Evolutionary conservation across 106 monocot genomes (phyloP).

Genomic region (Triglochin maritima): DNA sequence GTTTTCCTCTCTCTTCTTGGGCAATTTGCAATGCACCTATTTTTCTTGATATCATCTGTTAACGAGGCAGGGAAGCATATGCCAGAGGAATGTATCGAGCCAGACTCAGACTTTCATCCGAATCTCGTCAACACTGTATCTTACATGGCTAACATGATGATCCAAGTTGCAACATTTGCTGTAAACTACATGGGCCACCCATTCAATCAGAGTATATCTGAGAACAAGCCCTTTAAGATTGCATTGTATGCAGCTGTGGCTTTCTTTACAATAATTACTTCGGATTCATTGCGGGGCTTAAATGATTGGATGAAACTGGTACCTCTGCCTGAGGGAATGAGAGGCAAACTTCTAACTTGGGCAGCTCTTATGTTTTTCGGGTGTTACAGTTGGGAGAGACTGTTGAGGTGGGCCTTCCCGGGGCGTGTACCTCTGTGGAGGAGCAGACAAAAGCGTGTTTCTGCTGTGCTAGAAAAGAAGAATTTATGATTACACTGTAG

Average conservation of each 20-base stretch:
- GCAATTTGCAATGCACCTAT: conserved; percentile 87
- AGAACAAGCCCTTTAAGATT: conserved; percentile 79
- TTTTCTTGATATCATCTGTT: conserved; percentile 67
- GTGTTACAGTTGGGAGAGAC: conserved; percentile 86
- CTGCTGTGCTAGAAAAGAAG: conserved; percentile 54
- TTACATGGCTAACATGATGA: conserved; percentile 99
- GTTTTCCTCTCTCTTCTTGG: conserved; percentile 89
- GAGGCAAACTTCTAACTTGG: conserved; percentile 60
- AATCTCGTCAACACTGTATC: conserved; percentile 97
- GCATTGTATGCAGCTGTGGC: conserved; percentile 59
- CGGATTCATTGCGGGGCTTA: conserved; percentile 74
- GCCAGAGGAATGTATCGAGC: conserved; percentile 98
- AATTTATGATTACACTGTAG: conserved; percentile 5
- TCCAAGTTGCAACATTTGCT: conserved; percentile 97
- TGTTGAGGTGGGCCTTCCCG: conserved; percentile 76
- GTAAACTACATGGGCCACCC: conserved; percentile 98
- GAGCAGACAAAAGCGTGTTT: conserved; percentile 52
- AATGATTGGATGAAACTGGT: conserved; percentile 86
- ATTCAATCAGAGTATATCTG: conserved; percentile 84
- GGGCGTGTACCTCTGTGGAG: conserved; percentile 75
- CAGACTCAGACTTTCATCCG: conserved; percentile 88
- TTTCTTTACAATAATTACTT: conserved; percentile 81
- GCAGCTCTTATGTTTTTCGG: conserved; percentile 72
- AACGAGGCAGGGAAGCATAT: conserved; percentile 73
- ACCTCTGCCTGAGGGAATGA: conserved; percentile 79